phyloP scores from a whole-genome alignment of 345 rosid genomes.

The Salix koriyanagi region DNA sequence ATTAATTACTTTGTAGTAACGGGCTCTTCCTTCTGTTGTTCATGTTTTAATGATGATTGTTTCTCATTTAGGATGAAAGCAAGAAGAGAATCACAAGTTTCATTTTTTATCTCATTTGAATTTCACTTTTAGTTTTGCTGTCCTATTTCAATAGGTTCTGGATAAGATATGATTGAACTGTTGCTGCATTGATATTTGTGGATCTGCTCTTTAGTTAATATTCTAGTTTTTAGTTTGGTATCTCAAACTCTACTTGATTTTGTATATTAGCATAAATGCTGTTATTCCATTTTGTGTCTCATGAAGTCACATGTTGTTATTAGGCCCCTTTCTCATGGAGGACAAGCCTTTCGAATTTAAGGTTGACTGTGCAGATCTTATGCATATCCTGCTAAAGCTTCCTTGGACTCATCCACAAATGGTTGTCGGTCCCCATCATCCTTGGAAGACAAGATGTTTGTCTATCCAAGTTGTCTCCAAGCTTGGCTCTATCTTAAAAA shows the following conservation, averaged over 20 bases:
- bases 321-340: constrained; percentile 42
- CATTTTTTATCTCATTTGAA: neutral
- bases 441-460: constrained; percentile 51
- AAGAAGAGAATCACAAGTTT: neutral
- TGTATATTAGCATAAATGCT: neutral
- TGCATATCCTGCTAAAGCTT: constrained; percentile 57
- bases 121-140: neutral
- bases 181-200: neutral
- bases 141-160: neutral
- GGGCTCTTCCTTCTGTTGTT: neutral
- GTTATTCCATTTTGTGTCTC: constrained; percentile 6
- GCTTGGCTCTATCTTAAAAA: constrained; percentile 47
- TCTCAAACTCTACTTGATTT: neutral
- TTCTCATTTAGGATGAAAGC: neutral
- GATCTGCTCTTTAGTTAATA: neutral
- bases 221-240: neutral
- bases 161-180: neutral
- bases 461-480: constrained; percentile 66
- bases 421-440: constrained; percentile 40
- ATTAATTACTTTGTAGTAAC: neutral
- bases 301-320: neutral
- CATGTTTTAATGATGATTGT: neutral
- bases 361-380: constrained; percentile 33
- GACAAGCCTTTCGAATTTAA: constrained; percentile 38
- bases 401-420: constrained; percentile 64